Conservation (phyloP, 2,329 filamentous ascomycete genomes). For the Triangularia setosa region DNA sequence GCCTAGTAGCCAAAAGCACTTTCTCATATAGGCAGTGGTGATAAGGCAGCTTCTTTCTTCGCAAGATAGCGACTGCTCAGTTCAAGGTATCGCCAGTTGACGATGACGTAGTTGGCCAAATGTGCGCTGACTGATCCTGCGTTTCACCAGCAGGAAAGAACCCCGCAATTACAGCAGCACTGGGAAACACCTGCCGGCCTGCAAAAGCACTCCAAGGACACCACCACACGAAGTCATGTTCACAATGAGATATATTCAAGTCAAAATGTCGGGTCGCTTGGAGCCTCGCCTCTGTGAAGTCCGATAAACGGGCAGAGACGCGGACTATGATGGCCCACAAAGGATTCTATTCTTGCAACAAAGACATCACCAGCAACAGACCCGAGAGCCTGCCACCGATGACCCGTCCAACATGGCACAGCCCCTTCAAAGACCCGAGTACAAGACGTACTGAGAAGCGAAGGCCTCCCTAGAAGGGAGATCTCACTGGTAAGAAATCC, state of each 20-base stretch:
- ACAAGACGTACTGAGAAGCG: slow-evolving; percentile 31
- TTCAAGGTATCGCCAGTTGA: not conserved
- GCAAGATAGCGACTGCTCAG: not conserved
- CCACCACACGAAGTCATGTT: not conserved
- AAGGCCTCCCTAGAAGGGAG: slow-evolving; percentile 28
- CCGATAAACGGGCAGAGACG: slow-evolving; percentile 26
- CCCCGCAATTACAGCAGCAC: not conserved
- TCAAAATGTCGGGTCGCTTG: slow-evolving; percentile 30
- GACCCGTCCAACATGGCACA: slow-evolving; percentile 16
- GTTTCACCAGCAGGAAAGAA: not conserved
- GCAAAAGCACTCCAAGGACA: not conserved
- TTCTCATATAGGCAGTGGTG: not conserved
- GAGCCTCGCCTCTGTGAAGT: slow-evolving; percentile 32
- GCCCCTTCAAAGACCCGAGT: slow-evolving; percentile 28
- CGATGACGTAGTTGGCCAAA: slow-evolving; percentile 3
- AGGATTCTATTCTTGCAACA: slow-evolving; percentile 30
- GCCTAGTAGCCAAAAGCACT: not conserved
- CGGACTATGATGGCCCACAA: slow-evolving; percentile 35
- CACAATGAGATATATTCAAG: not conserved
- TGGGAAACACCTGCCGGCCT: not conserved
- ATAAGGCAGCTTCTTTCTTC: not conserved
- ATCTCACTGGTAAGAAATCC: slow-evolving; percentile 23
- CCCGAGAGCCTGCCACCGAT: not conserved
- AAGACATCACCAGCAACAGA: not conserved
- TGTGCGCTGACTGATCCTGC: not conserved